Percentiles rank a stretch among this genome's conserved stretches.
Conservation (phyloP, 2,329 filamentous ascomycete species). For the Pseudogymnoascus sp. region DNA sequence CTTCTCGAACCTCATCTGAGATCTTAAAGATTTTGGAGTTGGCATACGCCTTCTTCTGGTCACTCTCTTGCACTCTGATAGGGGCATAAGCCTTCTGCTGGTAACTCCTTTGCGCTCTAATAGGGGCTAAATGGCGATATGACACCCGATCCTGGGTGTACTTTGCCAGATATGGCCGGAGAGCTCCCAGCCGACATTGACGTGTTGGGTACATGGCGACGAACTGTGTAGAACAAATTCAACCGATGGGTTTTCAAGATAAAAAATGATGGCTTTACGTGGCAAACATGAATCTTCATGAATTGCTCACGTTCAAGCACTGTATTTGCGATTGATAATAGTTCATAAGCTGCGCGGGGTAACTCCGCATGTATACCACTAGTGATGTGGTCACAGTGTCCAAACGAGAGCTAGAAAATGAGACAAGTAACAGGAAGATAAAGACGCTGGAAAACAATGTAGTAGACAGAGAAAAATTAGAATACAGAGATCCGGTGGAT, state of each 20-base stretch:
- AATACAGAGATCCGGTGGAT: not conserved
- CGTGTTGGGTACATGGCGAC: not conserved
- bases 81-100: not conserved
- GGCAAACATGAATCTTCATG: not conserved
- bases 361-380: not conserved
- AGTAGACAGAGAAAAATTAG: not conserved
- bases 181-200: not conserved
- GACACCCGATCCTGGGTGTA: not conserved
- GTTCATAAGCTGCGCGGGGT: not conserved
- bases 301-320: not conserved
- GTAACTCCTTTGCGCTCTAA: not conserved
- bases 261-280: not conserved
- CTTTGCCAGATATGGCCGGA: not conserved
- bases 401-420: not conserved
- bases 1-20: slow-evolving; percentile 62
- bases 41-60: not conserved
- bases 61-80: not conserved
- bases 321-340: not conserved
- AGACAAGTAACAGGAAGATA: not conserved
- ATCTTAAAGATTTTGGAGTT: slow-evolving; percentile 13
- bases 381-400: not conserved
- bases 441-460: not conserved
- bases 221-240: not conserved
- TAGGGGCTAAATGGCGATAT: not conserved
- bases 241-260: not conserved